Evolutionary conservation across 2,329 filamentous ascomycete species (phyloP), one percentile per base, ranked within the genome.

Genomic region (Dactylellina sp.): DNA sequence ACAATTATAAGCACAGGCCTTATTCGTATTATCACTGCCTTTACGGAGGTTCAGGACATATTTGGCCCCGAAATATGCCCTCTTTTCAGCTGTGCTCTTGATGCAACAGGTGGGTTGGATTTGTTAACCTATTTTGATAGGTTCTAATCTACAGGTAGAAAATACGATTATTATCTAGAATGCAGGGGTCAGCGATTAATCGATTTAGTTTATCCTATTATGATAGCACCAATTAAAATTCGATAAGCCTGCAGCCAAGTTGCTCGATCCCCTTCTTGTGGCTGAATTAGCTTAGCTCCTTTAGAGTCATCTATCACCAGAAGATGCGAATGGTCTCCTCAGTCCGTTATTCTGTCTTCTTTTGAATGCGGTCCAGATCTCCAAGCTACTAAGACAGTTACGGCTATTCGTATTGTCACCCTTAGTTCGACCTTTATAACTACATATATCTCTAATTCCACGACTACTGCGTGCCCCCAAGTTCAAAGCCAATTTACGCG

Each of bases 331-430:
- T 12, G 62, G 50, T n/a, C 20, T 65, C 12, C 37, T 65, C 22
- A 50, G 62, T 1, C 62, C 62, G 11, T 28, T 65, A 22, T 28
- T 65, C 22, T 65, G 62, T 22, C 52, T 65, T 28, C 62, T 65
- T 18, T 65, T 65, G 32, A 56, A 28, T 65, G 62, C 39, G 28
- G 12, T 28, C 16, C 50, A 16, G 62, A 28, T 1, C 62, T 32
- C 14, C 52, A 66, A 44, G 46, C 35, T 37, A 66, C 52, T 12
- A 20, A 16, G 6, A 66, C 62, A 1, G 16, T 25, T n/a, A 66
- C 52, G 5, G 11, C 50, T 12, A 59, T 52, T 14, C 22, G 7
- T 7, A 55, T 47, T 5, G 32, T 47, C 7, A 52, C 47, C 11
- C 25, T 32, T 6, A 53, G 28, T 4, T 44, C 24, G 18, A 60